phyloP scores from a whole-genome alignment of 1,139 yeast species.

The Nadsonia commutata region DNA sequence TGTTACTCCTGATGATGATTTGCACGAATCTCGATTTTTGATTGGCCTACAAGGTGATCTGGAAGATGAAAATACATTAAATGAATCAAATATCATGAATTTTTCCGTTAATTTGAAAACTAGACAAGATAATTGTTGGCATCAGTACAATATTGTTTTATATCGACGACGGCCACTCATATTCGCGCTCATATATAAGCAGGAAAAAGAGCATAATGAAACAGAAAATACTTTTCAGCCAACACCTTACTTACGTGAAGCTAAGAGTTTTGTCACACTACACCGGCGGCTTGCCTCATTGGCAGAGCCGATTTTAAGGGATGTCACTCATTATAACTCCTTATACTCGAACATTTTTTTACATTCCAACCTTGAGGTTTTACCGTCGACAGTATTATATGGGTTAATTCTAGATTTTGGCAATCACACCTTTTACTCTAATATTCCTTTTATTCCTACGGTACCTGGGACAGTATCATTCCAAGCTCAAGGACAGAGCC shows the following conservation, averaged over 20 bases:
- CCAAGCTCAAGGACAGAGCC: conserved; percentile 12
- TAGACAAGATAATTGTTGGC: conserved; percentile 3
- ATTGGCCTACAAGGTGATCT: conserved; percentile 14
- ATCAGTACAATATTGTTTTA: conserved; percentile 12
- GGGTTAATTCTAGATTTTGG: conserved; percentile 14
- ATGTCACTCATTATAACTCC: conserved; percentile 8
- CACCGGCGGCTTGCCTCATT: conserved; percentile 19
- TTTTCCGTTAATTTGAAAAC: too few relatives aligned
- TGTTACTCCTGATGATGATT: conserved; percentile 10
- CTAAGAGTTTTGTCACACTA: conserved; percentile 12
- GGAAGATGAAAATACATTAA: conserved; percentile 11
- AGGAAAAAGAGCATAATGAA: conserved; percentile 2
- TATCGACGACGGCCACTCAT: conserved; percentile 17
- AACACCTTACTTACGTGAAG: conserved; percentile 5
- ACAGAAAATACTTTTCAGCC: background rate
- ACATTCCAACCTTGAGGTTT: background rate
- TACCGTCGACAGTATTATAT: conserved; percentile 12
- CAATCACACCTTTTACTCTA: conserved; percentile 11
- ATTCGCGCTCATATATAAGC: conserved; percentile 13
- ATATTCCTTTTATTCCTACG: conserved; percentile 15
- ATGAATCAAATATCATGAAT: too few relatives aligned
- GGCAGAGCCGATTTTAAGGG: conserved; percentile 16
- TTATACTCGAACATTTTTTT: conserved; percentile 2
- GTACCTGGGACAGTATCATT: conserved; percentile 10
- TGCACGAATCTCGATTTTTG: conserved; percentile 15